Percentiles rank a stretch among this genome's conserved stretches.
Conservation (phyloP, 2,329 filamentous ascomycete species). For the Calonectria hawksworthii region DNA sequence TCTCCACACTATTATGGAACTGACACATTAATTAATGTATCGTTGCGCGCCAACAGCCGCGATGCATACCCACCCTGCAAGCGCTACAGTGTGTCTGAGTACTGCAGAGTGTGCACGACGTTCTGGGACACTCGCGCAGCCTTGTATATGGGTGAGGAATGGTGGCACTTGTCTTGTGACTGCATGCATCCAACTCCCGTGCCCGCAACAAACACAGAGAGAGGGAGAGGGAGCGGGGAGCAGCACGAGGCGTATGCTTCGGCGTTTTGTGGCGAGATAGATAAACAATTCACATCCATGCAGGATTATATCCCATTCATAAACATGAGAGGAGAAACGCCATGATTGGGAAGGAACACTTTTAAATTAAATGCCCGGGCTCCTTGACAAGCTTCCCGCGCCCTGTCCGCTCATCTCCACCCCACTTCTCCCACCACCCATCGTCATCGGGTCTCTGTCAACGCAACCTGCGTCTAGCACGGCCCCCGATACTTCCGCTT, state of each 20-base stretch:
- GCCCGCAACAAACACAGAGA: neutral
- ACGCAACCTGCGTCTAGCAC: neutral
- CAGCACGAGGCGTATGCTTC: neutral
- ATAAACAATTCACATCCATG: too few relatives aligned
- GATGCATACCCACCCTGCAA: neutral
- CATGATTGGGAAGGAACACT: neutral
- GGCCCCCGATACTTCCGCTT: neutral
- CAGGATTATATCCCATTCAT: neutral
- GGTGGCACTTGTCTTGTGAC: neutral
- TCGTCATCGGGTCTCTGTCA: constrained; percentile 1
- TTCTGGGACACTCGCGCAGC: neutral
- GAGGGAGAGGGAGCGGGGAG: neutral
- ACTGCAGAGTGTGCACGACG: neutral
- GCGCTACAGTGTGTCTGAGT: neutral
- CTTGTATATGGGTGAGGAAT: neutral
- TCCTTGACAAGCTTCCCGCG: constrained; percentile 19
- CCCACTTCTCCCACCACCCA: neutral
- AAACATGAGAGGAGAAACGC: neutral
- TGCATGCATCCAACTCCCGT: neutral
- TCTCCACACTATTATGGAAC: constrained; percentile 1
- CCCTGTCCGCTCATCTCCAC: constrained; percentile 7
- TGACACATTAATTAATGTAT: neutral
- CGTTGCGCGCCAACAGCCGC: neutral
- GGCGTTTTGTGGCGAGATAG: too few relatives aligned
- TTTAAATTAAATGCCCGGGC: constrained; percentile 4